A percentile compares a stretch with the other conserved stretches of the same genome.
Evolutionary conservation across 768 basidiomycete genomes (phyloP).

Genomic region (Leccinum uliginosum): DNA sequence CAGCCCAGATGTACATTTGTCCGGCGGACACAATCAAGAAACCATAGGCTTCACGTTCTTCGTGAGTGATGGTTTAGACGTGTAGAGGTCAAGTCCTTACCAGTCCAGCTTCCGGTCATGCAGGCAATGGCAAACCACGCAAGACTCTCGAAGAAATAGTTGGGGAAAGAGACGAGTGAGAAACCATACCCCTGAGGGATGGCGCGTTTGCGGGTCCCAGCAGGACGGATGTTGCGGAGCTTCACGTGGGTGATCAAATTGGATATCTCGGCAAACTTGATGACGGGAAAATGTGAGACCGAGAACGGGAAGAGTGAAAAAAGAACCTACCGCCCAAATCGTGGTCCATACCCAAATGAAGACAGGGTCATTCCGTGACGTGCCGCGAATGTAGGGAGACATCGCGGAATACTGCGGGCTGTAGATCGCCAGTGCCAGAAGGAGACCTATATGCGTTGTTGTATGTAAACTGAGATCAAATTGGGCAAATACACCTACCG

Average conservation of each 20-base stretch:
- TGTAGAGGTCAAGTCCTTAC: constrained; percentile 40
- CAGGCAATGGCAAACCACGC: constrained; percentile 67
- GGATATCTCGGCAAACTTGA: constrained; percentile 77
- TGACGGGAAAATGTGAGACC: not conserved
- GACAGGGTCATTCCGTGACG: constrained; percentile 56
- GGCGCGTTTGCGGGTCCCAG: constrained; percentile 71
- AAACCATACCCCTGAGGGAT: constrained; percentile 95
- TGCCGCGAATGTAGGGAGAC: constrained; percentile 58
- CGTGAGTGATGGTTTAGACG: not conserved
- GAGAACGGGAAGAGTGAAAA: not conserved
- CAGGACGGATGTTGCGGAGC: constrained; percentile 78
- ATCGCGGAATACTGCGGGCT: constrained; percentile 69
- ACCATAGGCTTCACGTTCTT: constrained; percentile 43
- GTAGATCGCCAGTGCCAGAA: constrained; percentile 79
- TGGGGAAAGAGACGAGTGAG: constrained; percentile 79
- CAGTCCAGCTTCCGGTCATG: constrained; percentile 74
- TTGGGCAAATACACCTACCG: constrained; percentile 33
- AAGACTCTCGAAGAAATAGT: constrained; percentile 89
- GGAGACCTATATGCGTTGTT: constrained; percentile 43
- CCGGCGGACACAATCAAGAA: constrained; percentile 59
- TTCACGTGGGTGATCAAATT: constrained; percentile 83
- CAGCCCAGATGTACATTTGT: constrained; percentile 84
- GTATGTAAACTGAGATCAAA: not conserved
- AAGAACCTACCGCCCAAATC: constrained; percentile 68
- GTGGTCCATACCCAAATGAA: constrained; percentile 66